Percentiles rank a stretch among this genome's conserved stretches.
Evolutionary conservation across 164 flowering plant species (phyloP).

Genomic region (Kalanchoe fedtschenkoi): DNA sequence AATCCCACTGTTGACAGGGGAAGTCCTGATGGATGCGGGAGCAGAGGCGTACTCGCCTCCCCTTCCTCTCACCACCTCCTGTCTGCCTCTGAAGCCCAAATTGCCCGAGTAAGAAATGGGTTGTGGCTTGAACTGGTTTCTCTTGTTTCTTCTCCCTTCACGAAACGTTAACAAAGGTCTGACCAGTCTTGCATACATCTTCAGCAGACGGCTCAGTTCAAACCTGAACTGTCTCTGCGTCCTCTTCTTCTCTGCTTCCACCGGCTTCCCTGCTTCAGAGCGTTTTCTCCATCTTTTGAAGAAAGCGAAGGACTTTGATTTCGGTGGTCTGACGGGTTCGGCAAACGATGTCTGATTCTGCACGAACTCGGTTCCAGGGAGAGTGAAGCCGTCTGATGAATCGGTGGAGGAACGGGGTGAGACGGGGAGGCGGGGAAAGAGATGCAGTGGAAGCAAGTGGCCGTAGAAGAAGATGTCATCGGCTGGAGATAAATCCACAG

Average conservation of each 20-base stretch:
- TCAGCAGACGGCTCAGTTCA: conserved; percentile 35
- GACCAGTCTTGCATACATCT: conserved; percentile 52
- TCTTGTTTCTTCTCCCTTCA: conserved; percentile 32
- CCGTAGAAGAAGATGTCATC: conserved; percentile 95
- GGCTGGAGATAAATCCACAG: conserved; percentile 72
- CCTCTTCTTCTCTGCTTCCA: conserved; percentile 12
- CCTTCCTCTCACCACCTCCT: conserved; percentile 8
- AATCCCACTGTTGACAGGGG: conserved; percentile 72
- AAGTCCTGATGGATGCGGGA: conserved; percentile 69
- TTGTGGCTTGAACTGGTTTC: conserved; percentile 16
- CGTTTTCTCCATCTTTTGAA: conserved; percentile 35
- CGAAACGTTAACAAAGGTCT: conserved; percentile 40
- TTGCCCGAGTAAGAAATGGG: conserved; percentile 51
- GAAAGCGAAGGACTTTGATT: conserved; percentile 53
- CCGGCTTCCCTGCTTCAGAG: conserved; percentile 26
- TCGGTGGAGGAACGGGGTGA: conserved; percentile 68
- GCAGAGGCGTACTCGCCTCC: conserved; percentile 50
- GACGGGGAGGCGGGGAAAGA: conserved; percentile 54
- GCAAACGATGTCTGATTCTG: conserved; percentile 13
- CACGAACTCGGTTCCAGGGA: conserved; percentile 32
- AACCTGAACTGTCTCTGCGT: conserved; percentile 28
- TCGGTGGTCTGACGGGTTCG: conserved; percentile 12
- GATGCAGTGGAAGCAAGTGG: conserved; percentile 81
- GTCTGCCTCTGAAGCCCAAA: conserved; percentile 4
- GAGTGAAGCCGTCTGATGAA: conserved; percentile 51